phyloP scores from a whole-genome alignment of 768 basidiomycete genomes.

The Coprinellus micaceus region DNA sequence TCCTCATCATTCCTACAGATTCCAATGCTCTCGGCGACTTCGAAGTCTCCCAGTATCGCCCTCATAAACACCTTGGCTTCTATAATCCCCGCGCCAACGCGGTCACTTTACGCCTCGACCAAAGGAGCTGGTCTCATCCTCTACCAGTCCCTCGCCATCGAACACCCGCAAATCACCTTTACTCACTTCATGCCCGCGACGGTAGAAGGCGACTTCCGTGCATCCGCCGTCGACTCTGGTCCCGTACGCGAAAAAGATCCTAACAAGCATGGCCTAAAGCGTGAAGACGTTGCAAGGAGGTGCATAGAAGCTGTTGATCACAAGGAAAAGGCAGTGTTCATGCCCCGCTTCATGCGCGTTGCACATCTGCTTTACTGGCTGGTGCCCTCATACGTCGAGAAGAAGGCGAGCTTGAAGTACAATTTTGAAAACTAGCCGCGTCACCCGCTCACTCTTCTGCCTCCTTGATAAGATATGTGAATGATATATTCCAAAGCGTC shows the following conservation, averaged over 20 bases:
- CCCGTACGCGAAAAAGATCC: constrained; percentile 48
- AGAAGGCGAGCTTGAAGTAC: constrained; percentile 61
- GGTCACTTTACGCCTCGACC: constrained; percentile 78
- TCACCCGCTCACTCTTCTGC: too few relatives aligned
- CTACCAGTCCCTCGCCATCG: constrained; percentile 76
- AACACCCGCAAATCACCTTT: constrained; percentile 68
- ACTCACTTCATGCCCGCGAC: constrained; percentile 63
- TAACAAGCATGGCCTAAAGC: constrained; percentile 54
- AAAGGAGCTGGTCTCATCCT: constrained; percentile 78
- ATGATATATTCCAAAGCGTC: neutral
- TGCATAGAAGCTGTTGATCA: constrained; percentile 61
- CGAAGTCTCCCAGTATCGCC: constrained; percentile 66
- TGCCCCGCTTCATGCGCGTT: constrained; percentile 44
- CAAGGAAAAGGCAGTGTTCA: constrained; percentile 53
- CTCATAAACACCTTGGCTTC: constrained; percentile 78
- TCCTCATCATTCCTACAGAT: constrained; percentile 47
- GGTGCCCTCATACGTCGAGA: constrained; percentile 54
- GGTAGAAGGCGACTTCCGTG: constrained; percentile 75
- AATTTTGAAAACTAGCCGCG: constrained; percentile 39
- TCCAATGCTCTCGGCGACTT: constrained; percentile 65
- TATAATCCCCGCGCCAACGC: constrained; percentile 80
- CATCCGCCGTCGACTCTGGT: constrained; percentile 66
- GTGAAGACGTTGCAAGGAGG: constrained; percentile 54
- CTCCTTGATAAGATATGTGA: too few relatives aligned
- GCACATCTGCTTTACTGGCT: constrained; percentile 65